phyloP scores from a whole-genome alignment of 306 rosid species.

The Albizia julibrissin region DNA sequence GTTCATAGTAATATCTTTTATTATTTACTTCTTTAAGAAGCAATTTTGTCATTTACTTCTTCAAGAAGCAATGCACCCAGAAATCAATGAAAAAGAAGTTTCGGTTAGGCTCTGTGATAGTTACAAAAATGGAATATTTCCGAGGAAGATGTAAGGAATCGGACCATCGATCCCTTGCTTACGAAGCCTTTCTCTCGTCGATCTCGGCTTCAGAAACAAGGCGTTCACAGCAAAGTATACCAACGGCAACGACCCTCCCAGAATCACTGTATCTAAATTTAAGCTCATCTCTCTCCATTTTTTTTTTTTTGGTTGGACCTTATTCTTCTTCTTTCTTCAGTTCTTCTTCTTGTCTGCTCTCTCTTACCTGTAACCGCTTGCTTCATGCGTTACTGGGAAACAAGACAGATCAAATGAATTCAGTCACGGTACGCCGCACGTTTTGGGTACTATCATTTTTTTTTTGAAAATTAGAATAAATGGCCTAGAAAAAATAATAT shows the following conservation, averaged over 20 bases:
- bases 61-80: too few relatives aligned
- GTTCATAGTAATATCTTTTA: too few relatives aligned
- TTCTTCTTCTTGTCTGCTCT: too few relatives aligned
- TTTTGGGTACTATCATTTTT: too few relatives aligned
- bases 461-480: too few relatives aligned
- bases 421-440: too few relatives aligned
- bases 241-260: conserved; percentile 35
- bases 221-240: conserved; percentile 30
- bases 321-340: neutral
- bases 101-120: neutral
- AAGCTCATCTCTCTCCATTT: neutral
- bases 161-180: conserved; percentile 76
- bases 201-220: conserved; percentile 45
- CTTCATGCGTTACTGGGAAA: neutral
- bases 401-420: too few relatives aligned
- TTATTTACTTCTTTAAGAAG: too few relatives aligned
- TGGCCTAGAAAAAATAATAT: too few relatives aligned
- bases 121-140: conserved; percentile 41
- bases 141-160: conserved; percentile 54
- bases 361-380: neutral
- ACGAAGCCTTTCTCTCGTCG: conserved; percentile 54
- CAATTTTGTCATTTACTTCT: too few relatives aligned
- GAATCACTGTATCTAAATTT: conserved; percentile 15
- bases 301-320: too few relatives aligned
- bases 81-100: neutral